A percentile compares a stretch with the other conserved stretches of the same genome.
These are phyloP conservation scores for Isoetes engelmannii DNA, from an alignment of 83 land plant species.

Conservation along the genomic window DNA sequence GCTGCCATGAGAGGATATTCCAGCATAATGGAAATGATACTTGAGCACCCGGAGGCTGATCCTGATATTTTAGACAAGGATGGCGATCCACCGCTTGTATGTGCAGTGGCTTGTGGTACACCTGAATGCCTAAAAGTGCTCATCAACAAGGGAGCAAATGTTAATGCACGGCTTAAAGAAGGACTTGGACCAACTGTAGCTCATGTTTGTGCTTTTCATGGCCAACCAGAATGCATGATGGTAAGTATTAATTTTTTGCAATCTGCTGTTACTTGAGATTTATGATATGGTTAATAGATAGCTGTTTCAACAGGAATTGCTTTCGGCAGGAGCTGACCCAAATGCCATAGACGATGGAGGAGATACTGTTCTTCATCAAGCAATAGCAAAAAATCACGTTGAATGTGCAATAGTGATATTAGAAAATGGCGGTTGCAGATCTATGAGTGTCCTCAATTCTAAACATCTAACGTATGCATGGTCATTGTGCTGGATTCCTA, in stretches of 20 bases:
- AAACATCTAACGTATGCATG: slow-evolving; percentile 65
- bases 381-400: slow-evolving; percentile 62
- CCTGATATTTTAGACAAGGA: slow-evolving; percentile 74
- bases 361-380: slow-evolving; percentile 85
- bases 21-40: slow-evolving; percentile 60
- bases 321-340: slow-evolving; percentile 84
- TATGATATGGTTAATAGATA: not conserved
- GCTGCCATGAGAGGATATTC: slow-evolving; percentile 75
- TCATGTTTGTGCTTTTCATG: slow-evolving; percentile 92
- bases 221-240: slow-evolving; percentile 96
- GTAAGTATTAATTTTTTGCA: slow-evolving; percentile 26
- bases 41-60: slow-evolving; percentile 61
- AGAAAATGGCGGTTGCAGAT: slow-evolving; percentile 85
- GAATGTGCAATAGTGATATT: slow-evolving; percentile 82
- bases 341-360: slow-evolving; percentile 87
- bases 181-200: slow-evolving; percentile 86
- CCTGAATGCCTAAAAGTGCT: slow-evolving; percentile 71
- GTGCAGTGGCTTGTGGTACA: slow-evolving; percentile 86
- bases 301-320: slow-evolving; percentile 49
- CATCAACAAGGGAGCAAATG: slow-evolving; percentile 58
- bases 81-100: slow-evolving; percentile 89
- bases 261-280: not conserved
- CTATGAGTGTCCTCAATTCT: slow-evolving; percentile 63
- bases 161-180: slow-evolving; percentile 60
- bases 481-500: not conserved